phyloP scores from a whole-genome alignment of 2,329 filamentous ascomycete genomes.

The Grosmannia serpens region DNA sequence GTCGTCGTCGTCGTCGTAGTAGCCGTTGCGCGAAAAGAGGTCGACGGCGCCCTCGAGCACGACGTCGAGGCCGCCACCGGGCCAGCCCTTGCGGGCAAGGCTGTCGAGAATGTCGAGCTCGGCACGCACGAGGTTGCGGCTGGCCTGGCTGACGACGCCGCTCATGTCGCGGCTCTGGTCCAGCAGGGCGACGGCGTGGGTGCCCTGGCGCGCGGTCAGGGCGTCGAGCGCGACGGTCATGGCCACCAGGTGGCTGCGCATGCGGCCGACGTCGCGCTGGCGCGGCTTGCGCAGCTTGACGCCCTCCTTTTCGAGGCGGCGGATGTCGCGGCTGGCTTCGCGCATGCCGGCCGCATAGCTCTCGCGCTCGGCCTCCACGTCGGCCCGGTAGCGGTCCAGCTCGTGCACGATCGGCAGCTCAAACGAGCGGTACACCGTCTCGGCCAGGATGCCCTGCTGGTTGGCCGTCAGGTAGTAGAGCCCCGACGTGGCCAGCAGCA shows the following conservation, averaged over 20 bases:
- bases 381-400: slow-evolving; percentile 51
- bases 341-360: slow-evolving; percentile 44
- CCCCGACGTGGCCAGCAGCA: slow-evolving; percentile 49
- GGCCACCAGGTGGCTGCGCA: slow-evolving; percentile 51
- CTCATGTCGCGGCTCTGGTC: slow-evolving; percentile 56
- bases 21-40: slow-evolving; percentile 23
- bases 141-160: slow-evolving; percentile 49
- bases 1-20: slow-evolving; percentile 8
- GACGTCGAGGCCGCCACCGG: slow-evolving; percentile 54
- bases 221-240: slow-evolving; percentile 52
- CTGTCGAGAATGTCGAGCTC: slow-evolving; percentile 61
- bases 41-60: slow-evolving; percentile 53
- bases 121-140: slow-evolving; percentile 53
- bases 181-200: slow-evolving; percentile 47
- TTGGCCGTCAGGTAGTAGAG: slow-evolving; percentile 58
- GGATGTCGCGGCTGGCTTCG: slow-evolving; percentile 47
- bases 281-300: slow-evolving; percentile 45
- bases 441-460: slow-evolving; percentile 58
- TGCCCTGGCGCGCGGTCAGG: slow-evolving; percentile 47
- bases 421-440: slow-evolving; percentile 57
- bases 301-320: slow-evolving; percentile 53
- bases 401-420: slow-evolving; percentile 60
- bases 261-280: slow-evolving; percentile 47
- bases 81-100: slow-evolving; percentile 56
- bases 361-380: slow-evolving; percentile 54